phyloP scores from a whole-genome alignment of 768 basidiomycete species.

The Termitomyces sp. region DNA sequence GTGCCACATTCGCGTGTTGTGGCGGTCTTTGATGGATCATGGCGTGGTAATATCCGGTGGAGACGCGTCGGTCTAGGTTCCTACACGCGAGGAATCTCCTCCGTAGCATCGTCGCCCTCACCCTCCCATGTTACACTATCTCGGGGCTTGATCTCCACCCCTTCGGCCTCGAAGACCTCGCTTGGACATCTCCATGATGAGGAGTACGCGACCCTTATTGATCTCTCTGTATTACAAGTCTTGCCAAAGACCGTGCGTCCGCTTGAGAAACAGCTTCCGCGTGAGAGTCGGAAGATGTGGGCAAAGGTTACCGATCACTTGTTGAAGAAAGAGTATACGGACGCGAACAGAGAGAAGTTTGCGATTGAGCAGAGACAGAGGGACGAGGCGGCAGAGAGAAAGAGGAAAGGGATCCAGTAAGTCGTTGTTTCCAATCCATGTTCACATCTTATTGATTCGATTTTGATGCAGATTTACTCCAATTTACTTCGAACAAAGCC shows the following conservation, averaged over 20 bases:
- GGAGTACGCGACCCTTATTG: constrained; percentile 68
- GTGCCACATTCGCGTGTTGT: constrained; percentile 77
- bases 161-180: constrained; percentile 41
- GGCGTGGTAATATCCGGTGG: constrained; percentile 83
- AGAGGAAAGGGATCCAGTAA: constrained; percentile 72
- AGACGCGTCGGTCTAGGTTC: constrained; percentile 49
- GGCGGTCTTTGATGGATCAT: constrained; percentile 83
- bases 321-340: constrained; percentile 79
- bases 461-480: constrained; percentile 56
- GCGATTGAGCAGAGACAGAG: constrained; percentile 91
- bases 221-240: constrained; percentile 63
- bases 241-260: constrained; percentile 86
- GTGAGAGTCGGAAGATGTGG: constrained; percentile 89
- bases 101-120: constrained; percentile 41
- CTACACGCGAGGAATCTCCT: constrained; percentile 34
- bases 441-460: not conserved
- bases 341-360: constrained; percentile 91
- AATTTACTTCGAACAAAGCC: constrained; percentile 67
- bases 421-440: constrained; percentile 26
- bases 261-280: constrained; percentile 67
- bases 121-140: constrained; percentile 42
- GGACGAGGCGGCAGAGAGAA: constrained; percentile 83
- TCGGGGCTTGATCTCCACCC: constrained; percentile 26
- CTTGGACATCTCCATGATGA: constrained; percentile 34
- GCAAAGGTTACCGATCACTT: constrained; percentile 72